Evolutionary conservation across 2,329 filamentous ascomycete genomes (phyloP), one percentile per base, ranked within the genome.

Genomic region (Fusarium compactum): DNA sequence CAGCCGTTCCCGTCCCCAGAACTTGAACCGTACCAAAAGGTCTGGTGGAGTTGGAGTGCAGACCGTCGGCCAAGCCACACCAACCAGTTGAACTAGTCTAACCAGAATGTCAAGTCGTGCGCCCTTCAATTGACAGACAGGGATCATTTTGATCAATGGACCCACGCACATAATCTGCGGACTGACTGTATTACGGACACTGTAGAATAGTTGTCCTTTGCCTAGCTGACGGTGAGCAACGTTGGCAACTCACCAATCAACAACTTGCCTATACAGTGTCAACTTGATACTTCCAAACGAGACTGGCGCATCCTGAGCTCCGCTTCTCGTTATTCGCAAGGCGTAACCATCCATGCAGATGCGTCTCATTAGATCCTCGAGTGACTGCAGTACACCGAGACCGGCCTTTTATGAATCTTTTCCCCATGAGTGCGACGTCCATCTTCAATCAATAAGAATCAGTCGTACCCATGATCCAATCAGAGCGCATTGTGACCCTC

Each of bases 121-220:
- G 74, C 74, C 74, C 74, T 76, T 76, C 74, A 66, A 62, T 76
- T 76, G 74, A 76, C 74, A 76, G 68, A 71, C 65, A 64, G 59
- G 65, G 64, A 69, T 71, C 62, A 38, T 55, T 70, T 65, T 50
- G 60, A 62, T 65, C 53, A 65, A 57, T 30, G 30, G 70, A 60
- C 56, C 63, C 45, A 62, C 48, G 48, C 55, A 59, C 61, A 62
- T 66, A 66, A 47, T 54, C 50, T 55, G 34, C 29, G 47, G 57
- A 38, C 41, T 41, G 38, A 63, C 60, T 8, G 71, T 72, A 63
- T 43, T 54, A 30, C 24, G 30, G 24, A 25, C 68, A 76, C 73
- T 73, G 73, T 75, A 53, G 14, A 20, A 48, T 20, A 51, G 55
- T 25, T 56, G 41, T 27, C 25, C 6, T 46, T 43, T 46, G 27